Evolutionary conservation across 805 yeast species (phyloP).

Genomic region (Zygosaccharomyces siamensis): DNA sequence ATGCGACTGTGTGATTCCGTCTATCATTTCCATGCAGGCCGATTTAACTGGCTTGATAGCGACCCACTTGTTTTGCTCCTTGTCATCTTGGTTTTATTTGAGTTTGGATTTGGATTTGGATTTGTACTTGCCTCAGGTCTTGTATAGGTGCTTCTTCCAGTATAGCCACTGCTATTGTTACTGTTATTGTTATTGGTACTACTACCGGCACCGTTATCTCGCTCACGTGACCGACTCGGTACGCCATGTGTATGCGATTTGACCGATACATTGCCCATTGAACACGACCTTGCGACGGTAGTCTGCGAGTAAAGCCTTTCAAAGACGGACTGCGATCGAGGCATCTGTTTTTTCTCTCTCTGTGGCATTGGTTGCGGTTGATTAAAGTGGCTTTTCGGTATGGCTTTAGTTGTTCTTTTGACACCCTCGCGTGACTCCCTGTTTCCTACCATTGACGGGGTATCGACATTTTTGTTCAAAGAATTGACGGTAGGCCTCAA

Average conservation of each 20-base stretch:
- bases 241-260: background rate
- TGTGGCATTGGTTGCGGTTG: background rate
- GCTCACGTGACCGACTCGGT: background rate
- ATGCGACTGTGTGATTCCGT: background rate
- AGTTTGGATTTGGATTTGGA: no score
- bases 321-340: slow-evolving; percentile 20
- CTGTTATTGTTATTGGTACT: background rate
- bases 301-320: slow-evolving; percentile 25
- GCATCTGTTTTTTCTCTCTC: background rate
- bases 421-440: background rate
- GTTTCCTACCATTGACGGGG: background rate
- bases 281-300: slow-evolving; percentile 21
- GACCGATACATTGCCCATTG: slow-evolving; percentile 16
- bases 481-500: slow-evolving; percentile 27
- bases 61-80: slow-evolving; percentile 17
- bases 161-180: background rate
- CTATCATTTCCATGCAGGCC: slow-evolving; percentile 19
- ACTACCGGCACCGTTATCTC: background rate
- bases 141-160: background rate
- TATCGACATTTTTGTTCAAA: slow-evolving; percentile 14
- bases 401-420: background rate
- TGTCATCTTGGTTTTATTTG: background rate
- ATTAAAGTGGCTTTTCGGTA: no score
- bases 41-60: slow-evolving; percentile 7
- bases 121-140: background rate